Evolutionary conservation across 345 rosid genomes (phyloP), one percentile per base, ranked within the genome.

Genomic region (Leavenworthia alabamica): DNA sequence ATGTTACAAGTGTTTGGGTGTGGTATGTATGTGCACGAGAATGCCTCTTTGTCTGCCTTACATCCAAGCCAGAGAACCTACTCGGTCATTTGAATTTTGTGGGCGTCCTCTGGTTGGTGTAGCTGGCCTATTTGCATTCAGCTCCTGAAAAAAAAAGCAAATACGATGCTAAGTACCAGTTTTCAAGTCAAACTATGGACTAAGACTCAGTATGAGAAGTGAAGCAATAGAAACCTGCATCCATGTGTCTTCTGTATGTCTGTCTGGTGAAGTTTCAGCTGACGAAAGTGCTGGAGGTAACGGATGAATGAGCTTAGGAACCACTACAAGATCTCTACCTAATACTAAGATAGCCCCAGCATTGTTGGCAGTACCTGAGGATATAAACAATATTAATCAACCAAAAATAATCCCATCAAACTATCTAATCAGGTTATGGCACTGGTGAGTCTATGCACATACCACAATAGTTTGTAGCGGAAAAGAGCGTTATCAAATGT

Each of bases 381-480:
- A 51, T 41, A 5, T 50, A 6, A 48, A 31, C 3, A 50, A 4
- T 16, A 36, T 39, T 12, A 33, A 20, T 2, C 8, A n/a, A 67
- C 15, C 61, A 14, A 7, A 49, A 28, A 37, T 28, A 20, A 19
- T 7, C 23, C 46, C 19, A 13, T 46, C 35, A 29, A 46, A 47
- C 17, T 32, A 29, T 53, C 42, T 13, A 43, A n/a, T 32, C 46
- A 49, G 29, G 31, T 5, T 62, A 0, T 28, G 41, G 56, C 55
- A 45, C 8, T 45, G 20, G 19, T 20, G 52, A 57, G 24, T 23
- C 9, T 12, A 42, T 60, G 39, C 19, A 66, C 80, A 8, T 76
- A 89, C 97, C 97, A 15, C 97, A 89, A 52, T 89, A 89, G 66
- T 89, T 89, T 64, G 97, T 89, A 51, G 97, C 97, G 1, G 97